Base-by-base conservation (phyloP, 352 stramenopile genomes). In the Pythium diclinum region DNA sequence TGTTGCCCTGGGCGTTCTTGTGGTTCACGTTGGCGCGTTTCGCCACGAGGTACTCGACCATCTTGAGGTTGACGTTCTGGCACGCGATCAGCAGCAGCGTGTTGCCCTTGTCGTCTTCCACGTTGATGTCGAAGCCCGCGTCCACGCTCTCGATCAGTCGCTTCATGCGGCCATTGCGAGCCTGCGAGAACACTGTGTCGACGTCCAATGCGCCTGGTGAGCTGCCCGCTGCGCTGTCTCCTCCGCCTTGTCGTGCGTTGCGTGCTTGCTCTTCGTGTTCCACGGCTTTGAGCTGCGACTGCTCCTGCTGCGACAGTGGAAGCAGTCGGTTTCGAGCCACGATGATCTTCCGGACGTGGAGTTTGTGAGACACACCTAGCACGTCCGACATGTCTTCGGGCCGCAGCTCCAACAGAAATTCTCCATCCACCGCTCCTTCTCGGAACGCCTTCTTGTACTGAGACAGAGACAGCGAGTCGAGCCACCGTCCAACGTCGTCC, bases 31-130 rank as follows among this genome's bases (percentile, higher is more conserved):
- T 94, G 9, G 89, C 89, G 56, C 87, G 83, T 49, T 87, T 89
- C 1, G 66, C 40, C 4, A 98, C 72, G 8, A 98, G 72, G 48
- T 94, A 79, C 76, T 97, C 92, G 34, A 91, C 84, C 71, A 97
- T 94, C 61, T 86, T 84, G 33, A 85, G 72, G 69, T 97, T 97
- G 28, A 94, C 72, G 69, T 98, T 97, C 63, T 98, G 92, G 38
- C 77, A 85, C 23, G 93, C 94, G 33, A 97, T 71, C 11, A 97
- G 65, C 57, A 98, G 69, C 52, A 97, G 65, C 44, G 94, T 97
- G 72, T 98, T 98, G 57, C 92, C 94, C 59, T 97, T 95, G 48
- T 96, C 88, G 73, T 98, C 93, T 59, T 96, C 89, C 21, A 65
- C 73, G 59, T 98, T 89, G 44, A 97, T 74, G 6, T 81, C 61